Conservation (phyloP, 345 rosid genomes). For the Clausena lansium region DNA sequence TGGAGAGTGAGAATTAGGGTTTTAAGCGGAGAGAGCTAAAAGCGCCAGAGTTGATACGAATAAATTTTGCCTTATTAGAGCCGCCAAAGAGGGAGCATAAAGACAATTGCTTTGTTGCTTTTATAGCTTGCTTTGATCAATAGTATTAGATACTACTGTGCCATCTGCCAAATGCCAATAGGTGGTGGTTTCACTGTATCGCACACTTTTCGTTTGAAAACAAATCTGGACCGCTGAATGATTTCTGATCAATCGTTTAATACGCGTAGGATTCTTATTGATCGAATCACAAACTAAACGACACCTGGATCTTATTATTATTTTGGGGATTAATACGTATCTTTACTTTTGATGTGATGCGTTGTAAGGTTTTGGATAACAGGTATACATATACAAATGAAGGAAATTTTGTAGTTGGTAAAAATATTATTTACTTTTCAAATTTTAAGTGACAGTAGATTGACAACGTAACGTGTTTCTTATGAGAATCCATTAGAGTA, state of each 20-base stretch:
- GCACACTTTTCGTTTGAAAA: not conserved
- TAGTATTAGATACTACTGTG: not conserved
- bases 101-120: not conserved
- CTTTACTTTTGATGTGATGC: not conserved
- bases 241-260: not conserved
- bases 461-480: no score
- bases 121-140: not conserved
- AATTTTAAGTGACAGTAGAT: no score
- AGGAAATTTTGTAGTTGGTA: no score
- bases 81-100: constrained; percentile 6
- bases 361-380: not conserved
- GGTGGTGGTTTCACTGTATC: not conserved
- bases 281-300: not conserved
- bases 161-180: no score
- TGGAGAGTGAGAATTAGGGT: constrained; percentile 34
- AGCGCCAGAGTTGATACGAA: constrained; percentile 8
- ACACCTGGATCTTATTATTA: not conserved
- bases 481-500: no score
- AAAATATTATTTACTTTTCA: no score
- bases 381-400: no score
- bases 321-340: not conserved
- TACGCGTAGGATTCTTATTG: not conserved
- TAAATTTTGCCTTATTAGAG: not conserved
- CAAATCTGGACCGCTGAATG: not conserved
- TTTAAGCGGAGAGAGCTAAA: constrained; percentile 10